A percentile compares a stretch with the other conserved stretches of the same genome.
phyloP scores from a whole-genome alignment of 2,329 filamentous ascomycete genomes.

The Cercospora sojina region DNA sequence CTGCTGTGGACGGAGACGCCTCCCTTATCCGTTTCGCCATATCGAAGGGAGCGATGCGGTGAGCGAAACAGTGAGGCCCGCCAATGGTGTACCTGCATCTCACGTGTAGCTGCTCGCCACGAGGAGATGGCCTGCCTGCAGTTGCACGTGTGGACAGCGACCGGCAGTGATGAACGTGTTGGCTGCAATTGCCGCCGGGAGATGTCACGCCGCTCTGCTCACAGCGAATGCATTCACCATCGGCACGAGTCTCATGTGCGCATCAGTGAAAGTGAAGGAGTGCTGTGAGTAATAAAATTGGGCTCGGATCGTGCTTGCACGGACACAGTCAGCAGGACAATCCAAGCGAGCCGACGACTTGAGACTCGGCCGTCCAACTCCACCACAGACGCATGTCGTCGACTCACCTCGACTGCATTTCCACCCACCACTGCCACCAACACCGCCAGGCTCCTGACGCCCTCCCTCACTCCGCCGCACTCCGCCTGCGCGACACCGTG shows the following conservation, averaged over 20 bases:
- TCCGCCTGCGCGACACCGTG: neutral
- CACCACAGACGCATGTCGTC: neutral
- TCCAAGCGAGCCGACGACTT: neutral
- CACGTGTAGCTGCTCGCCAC: constrained; percentile 1
- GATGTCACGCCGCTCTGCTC: neutral
- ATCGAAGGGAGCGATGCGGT: constrained; percentile 3
- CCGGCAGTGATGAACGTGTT: neutral
- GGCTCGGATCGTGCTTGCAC: constrained; percentile 2
- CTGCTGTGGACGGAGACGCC: constrained; percentile 37
- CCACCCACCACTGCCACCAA: neutral
- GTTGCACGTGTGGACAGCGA: neutral
- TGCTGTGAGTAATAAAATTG: neutral
- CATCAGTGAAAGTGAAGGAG: neutral
- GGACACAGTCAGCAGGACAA: constrained; percentile 2
- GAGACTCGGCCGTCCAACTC: neutral
- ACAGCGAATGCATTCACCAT: neutral
- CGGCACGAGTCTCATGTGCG: neutral
- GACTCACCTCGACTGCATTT: neutral
- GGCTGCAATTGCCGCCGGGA: neutral
- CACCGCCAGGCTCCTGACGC: neutral
- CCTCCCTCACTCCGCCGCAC: neutral
- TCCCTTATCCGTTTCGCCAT: constrained; percentile 19
- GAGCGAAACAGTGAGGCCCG: neutral
- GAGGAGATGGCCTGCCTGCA: neutral
- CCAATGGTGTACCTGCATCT: constrained; percentile 6